phyloP scores from a whole-genome alignment of 768 basidiomycete genomes.

The Sporobolomyces phaffii region DNA sequence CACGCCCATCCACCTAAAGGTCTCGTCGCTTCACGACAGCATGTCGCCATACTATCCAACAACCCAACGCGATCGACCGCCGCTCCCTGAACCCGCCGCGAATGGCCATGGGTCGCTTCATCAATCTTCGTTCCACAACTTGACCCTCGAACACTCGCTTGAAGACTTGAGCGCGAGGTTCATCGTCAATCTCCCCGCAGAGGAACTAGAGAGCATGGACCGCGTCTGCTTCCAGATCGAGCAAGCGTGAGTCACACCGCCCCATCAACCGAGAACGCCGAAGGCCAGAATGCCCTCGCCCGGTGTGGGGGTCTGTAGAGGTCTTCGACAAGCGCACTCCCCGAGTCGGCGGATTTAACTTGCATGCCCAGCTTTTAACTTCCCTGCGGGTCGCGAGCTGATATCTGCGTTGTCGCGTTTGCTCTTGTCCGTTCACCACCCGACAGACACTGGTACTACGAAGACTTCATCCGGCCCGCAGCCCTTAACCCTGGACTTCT shows the following conservation, averaged over 20 bases:
- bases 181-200: conserved; percentile 88
- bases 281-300: too few relatives aligned
- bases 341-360: too few relatives aligned
- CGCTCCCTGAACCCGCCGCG: background rate
- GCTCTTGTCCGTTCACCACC: too few relatives aligned
- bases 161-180: conserved; percentile 56
- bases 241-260: conserved; percentile 73
- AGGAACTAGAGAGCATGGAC: conserved; percentile 83
- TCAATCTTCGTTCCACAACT: conserved; percentile 26
- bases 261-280: too few relatives aligned
- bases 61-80: background rate
- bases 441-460: conserved; percentile 96
- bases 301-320: too few relatives aligned
- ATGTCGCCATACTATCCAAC: background rate
- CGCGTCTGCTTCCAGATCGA: conserved; percentile 98
- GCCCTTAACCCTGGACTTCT: conserved; percentile 64
- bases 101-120: background rate
- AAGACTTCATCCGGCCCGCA: conserved; percentile 86
- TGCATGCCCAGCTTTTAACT: too few relatives aligned
- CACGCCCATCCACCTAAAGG: background rate
- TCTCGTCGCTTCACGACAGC: background rate
- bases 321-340: too few relatives aligned
- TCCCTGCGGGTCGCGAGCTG: too few relatives aligned
- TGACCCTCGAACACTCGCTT: conserved; percentile 23
- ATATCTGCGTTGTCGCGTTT: too few relatives aligned